These are phyloP conservation scores for Metarhizium rileyi DNA, from an alignment of 2,329 filamentous ascomycete species.

Conservation along the genomic window DNA sequence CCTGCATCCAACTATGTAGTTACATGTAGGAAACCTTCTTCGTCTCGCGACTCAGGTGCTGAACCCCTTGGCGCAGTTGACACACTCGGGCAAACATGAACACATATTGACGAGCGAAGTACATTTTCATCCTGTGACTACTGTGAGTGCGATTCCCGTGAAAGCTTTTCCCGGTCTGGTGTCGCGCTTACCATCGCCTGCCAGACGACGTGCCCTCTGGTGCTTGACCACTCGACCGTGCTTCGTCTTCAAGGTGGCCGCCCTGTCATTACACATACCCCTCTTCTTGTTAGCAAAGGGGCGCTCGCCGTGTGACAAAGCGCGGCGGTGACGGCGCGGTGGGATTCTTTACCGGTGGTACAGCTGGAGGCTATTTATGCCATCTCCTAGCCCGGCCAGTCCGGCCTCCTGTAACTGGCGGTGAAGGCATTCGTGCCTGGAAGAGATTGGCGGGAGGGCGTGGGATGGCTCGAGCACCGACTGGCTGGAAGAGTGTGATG, in stretches of 20 bases:
- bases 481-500: conserved; percentile 1
- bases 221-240: neutral
- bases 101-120: neutral
- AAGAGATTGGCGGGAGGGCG: neutral
- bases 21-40: no score
- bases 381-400: conserved; percentile 5
- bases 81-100: neutral
- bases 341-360: conserved; percentile 4
- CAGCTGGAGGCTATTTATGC: neutral
- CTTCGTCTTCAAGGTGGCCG: neutral
- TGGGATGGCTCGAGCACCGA: neutral
- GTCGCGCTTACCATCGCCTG: neutral
- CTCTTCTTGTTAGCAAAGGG: neutral
- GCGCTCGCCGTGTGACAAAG: neutral
- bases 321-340: neutral
- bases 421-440: conserved; percentile 3
- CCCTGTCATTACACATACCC: neutral
- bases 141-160: neutral
- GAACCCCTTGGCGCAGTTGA: neutral
- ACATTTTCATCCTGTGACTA: neutral
- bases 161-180: neutral
- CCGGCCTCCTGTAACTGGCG: conserved; percentile 6
- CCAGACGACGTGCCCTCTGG: neutral
- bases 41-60: no score
- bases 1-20: no score